Percentiles rank a stretch among this genome's conserved stretches.
Conservation (phyloP, 805 yeast species). For the Pichia sporocuriosa region DNA sequence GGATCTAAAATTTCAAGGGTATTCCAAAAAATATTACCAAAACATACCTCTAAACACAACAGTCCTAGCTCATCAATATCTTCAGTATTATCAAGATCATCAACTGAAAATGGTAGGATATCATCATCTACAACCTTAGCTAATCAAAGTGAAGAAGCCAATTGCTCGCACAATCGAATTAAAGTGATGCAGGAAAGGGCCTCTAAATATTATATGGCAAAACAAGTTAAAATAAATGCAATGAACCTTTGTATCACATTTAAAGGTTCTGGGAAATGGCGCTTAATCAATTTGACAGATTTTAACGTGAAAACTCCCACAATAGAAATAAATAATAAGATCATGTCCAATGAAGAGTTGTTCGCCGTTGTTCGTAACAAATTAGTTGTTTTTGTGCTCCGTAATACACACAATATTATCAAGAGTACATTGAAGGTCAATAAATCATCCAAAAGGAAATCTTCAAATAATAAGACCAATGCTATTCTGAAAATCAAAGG, state of each 20-base stretch:
- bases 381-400: conserved; percentile 45
- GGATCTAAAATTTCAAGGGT: conserved; percentile 7
- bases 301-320: conserved; percentile 61
- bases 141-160: neutral
- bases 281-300: conserved; percentile 69
- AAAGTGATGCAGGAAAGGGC: conserved; percentile 38
- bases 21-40: conserved; percentile 7
- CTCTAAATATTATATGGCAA: conserved; percentile 34
- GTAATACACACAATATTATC: conserved; percentile 69
- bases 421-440: conserved; percentile 55
- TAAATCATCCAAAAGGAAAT: conserved; percentile 9
- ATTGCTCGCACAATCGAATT: conserved; percentile 20
- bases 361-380: conserved; percentile 55
- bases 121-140: neutral
- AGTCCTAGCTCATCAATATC: neutral
- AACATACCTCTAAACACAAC: conserved; percentile 24
- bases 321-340: conserved; percentile 49
- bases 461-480: conserved; percentile 7
- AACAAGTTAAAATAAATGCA: conserved; percentile 26
- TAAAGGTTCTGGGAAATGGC: conserved; percentile 64
- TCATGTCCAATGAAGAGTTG: conserved; percentile 71
- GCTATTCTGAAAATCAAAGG: conserved; percentile 7
- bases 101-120: neutral
- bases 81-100: neutral
- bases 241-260: conserved; percentile 56